Conservation (phyloP, 805 yeast species). For the Torulaspora indica region DNA sequence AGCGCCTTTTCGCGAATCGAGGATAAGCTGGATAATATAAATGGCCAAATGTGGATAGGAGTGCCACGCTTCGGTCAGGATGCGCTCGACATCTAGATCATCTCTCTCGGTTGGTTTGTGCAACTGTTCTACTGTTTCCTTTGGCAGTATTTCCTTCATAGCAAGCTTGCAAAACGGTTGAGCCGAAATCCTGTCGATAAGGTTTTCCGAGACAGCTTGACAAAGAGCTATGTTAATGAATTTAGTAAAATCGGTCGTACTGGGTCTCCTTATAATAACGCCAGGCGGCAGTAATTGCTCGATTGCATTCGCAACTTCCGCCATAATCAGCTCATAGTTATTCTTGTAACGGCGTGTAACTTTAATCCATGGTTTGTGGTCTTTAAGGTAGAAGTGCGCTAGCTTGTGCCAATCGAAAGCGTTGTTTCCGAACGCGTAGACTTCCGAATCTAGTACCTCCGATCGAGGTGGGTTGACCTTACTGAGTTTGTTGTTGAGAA, state of each 20-base stretch:
- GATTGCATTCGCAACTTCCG: constrained; percentile 6
- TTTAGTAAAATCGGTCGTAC: constrained; percentile 18
- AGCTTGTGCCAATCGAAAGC: constrained; percentile 33
- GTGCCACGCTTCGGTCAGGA: constrained; percentile 27
- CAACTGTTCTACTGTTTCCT: constrained; percentile 16
- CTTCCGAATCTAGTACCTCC: constrained; percentile 44
- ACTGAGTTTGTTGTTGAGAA: constrained; percentile 46
- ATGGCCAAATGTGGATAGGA: constrained; percentile 30
- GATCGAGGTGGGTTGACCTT: constrained; percentile 36
- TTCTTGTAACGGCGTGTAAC: constrained; percentile 12
- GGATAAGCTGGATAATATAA: constrained; percentile 20
- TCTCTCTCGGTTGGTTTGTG: constrained; percentile 9
- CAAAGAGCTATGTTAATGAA: constrained; percentile 24
- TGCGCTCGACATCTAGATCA: constrained; percentile 18
- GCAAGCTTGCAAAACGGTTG: constrained; percentile 22
- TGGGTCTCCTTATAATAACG: constrained; percentile 14
- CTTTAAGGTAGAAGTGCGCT: constrained; percentile 41
- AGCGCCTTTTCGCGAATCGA: constrained; percentile 12
- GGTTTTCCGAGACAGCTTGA: constrained; percentile 19
- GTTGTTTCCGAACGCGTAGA: constrained; percentile 37
- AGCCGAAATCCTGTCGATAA: constrained; percentile 7
- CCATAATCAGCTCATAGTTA: constrained; percentile 19
- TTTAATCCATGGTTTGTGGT: constrained; percentile 39
- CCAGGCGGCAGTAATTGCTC: constrained; percentile 14
- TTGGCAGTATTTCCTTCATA: constrained; percentile 17